A percentile compares a stretch with the other conserved stretches of the same genome.
These are phyloP conservation scores for Fabrea salina DNA, from an alignment of 169 alveolate genomes.

Conservation along the genomic window DNA sequence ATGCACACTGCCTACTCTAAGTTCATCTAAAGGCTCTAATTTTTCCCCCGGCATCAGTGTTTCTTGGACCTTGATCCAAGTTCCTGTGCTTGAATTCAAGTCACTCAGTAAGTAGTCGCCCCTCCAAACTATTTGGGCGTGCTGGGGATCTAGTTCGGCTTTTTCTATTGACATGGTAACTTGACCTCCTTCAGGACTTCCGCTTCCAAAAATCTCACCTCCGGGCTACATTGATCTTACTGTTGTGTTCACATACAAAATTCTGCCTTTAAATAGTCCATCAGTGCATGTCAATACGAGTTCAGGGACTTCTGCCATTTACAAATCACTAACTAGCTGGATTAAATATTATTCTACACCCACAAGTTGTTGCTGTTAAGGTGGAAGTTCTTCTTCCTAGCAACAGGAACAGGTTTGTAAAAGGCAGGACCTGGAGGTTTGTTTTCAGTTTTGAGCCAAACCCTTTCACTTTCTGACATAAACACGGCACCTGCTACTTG, in stretches of 20 bases:
- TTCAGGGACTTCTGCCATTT: too few species aligned
- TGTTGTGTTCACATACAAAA: conserved; percentile 54
- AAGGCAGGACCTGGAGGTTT: conserved; percentile 35
- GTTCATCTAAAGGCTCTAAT: conserved; percentile 7
- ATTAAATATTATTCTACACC: conserved; percentile 3
- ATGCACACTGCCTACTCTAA: conserved; percentile 28
- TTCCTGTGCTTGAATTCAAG: conserved; percentile 44
- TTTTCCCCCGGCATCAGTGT: conserved; percentile 27
- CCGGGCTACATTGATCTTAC: conserved; percentile 29
- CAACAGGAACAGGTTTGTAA: conserved; percentile 3
- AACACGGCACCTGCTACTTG: background rate
- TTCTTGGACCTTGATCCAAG: conserved; percentile 53
- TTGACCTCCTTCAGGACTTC: conserved; percentile 45
- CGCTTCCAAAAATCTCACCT: conserved; percentile 58
- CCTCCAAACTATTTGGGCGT: conserved; percentile 45
- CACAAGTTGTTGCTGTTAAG: background rate
- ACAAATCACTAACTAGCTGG: too few species aligned
- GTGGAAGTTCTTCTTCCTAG: conserved; percentile 19
- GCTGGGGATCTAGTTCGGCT: conserved; percentile 46
- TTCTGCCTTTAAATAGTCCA: conserved; percentile 53
- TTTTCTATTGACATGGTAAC: conserved; percentile 53
- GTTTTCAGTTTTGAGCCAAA: background rate
- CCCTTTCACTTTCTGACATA: conserved; percentile 19
- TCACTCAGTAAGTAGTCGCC: conserved; percentile 45
- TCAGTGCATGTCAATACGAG: conserved; percentile 53